Base-by-base conservation (phyloP, 2,329 filamentous ascomycete species). In the Chrysoporthe austroafricana region DNA sequence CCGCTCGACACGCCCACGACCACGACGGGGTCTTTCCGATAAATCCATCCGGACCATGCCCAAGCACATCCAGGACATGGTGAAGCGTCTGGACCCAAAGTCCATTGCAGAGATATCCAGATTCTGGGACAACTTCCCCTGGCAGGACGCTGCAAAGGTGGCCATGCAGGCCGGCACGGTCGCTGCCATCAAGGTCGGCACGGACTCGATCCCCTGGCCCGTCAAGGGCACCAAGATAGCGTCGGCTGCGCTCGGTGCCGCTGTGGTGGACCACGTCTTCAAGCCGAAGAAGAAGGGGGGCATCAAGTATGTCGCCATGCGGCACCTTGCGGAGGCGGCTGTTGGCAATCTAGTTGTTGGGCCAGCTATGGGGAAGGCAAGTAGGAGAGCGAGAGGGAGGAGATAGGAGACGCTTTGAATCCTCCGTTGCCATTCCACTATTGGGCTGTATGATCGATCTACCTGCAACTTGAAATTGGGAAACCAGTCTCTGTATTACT, bases 221-320 rank as follows among this genome's bases (percentile, higher is more conserved):
- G 73, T 70, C 61, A 74, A 75, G 61, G 74, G 73, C 8, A 62
- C 70, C 18, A 72, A 71, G 16, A 71, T 75, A 34, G 74, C 71
- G 9, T 74, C 73, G 46, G 74, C 74, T 0, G 74, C 73, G 5
- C 70, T 76, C 13, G 73, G 73, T 0, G 71, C 74, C 0, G 74
- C 74, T 4, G 63, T 76, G n/a, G 73, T 76, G 16, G 74, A 76
- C 59, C 73, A 73, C 4, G 71, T 73, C 60, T 70, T 75, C 43
- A 69, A 71, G 34, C 74, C 73, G 3, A 60, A 71, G 7, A 70
- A 61, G 11, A 60, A 71, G 43, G 71, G 74, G 9, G 74, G 74
- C 16, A 60, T 75, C 21, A 72, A 73, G 18, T 74, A 76, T 62
- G 70, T 70, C n/a, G 74, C 73, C 4, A 70, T 74, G 63, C 68